Evolutionary conservation across 768 basidiomycete genomes (phyloP).

Genomic region (Psilocybe cyanescens): DNA sequence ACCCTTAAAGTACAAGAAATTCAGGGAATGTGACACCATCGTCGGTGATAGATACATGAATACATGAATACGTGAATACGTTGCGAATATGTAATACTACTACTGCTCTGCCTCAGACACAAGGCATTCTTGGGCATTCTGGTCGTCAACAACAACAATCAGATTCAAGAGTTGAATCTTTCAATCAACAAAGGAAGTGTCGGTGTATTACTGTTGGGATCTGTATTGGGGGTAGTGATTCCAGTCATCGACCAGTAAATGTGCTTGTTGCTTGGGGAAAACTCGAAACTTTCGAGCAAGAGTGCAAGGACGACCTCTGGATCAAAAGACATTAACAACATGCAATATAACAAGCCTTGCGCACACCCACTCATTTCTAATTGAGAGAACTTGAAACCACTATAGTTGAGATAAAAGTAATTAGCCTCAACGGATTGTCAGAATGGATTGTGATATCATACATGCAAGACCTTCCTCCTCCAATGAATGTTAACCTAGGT

Average conservation of each 20-base stretch:
- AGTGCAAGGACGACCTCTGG: conserved; percentile 35
- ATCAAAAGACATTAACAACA: background rate
- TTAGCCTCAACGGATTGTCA: background rate
- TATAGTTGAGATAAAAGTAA: background rate
- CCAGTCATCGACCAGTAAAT: conserved; percentile 33
- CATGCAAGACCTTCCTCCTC: conserved; percentile 27
- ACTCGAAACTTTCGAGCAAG: conserved; percentile 30
- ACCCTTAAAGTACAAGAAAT: too few relatives aligned
- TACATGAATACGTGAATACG: too few relatives aligned
- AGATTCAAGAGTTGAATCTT: background rate
- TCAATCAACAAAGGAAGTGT: background rate
- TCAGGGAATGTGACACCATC: too few relatives aligned
- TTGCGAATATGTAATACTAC: too few relatives aligned
- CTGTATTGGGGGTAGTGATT: conserved; percentile 24
- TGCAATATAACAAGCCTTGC: background rate
- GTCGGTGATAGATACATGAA: too few relatives aligned
- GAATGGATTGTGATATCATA: background rate
- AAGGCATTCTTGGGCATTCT: too few relatives aligned
- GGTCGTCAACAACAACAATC: too few relatives aligned
- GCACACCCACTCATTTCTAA: conserved; percentile 44
- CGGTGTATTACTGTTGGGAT: background rate
- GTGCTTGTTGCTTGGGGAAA: conserved; percentile 29
- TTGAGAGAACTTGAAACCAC: conserved; percentile 47
- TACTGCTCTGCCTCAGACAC: too few relatives aligned
- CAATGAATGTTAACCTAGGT: conserved; percentile 26